phyloP scores from a whole-genome alignment of 1,139 yeast genomes.

The Diutina pseudorugosa region DNA sequence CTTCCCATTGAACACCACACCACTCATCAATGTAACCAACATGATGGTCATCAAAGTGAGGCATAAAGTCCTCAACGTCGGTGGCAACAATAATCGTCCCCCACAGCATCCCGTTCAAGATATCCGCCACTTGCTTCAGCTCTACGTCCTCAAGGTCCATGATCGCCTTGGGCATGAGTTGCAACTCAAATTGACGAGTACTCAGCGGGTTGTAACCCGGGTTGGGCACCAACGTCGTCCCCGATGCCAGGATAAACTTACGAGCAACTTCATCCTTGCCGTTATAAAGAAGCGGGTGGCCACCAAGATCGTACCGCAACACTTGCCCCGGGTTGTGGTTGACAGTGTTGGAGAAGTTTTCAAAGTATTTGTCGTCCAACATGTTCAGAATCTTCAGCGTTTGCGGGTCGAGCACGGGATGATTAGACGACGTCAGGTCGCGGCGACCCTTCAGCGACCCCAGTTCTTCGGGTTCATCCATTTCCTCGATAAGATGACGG shows the following conservation, averaged over 20 bases:
- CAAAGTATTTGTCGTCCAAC: slow-evolving; percentile 69
- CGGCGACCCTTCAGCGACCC: slow-evolving; percentile 8
- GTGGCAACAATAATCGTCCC: slow-evolving; percentile 86
- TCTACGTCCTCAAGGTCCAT: slow-evolving; percentile 55
- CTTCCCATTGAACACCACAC: slow-evolving; percentile 97
- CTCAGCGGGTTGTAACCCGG: slow-evolving; percentile 56
- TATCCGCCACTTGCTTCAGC: slow-evolving; percentile 23
- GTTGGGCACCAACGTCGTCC: slow-evolving; percentile 22
- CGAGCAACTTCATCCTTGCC: slow-evolving; percentile 45
- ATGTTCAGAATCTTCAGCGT: slow-evolving; percentile 34
- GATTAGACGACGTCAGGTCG: slow-evolving; percentile 8
- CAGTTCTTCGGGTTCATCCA: slow-evolving; percentile 14
- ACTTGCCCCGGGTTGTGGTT: slow-evolving; percentile 81
- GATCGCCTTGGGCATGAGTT: slow-evolving; percentile 88
- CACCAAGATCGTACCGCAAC: slow-evolving; percentile 67
- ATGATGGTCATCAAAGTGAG: slow-evolving; percentile 45
- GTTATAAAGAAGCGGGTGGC: slow-evolving; percentile 62
- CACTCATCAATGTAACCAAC: slow-evolving; percentile 85
- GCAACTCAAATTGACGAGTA: slow-evolving; percentile 64
- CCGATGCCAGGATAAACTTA: slow-evolving; percentile 9
- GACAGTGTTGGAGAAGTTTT: slow-evolving; percentile 60
- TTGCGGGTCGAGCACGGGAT: slow-evolving; percentile 18
- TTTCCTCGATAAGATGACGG: slow-evolving; percentile 35
- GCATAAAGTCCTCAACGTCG: slow-evolving; percentile 58
- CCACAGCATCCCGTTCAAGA: slow-evolving; percentile 87